Evolutionary conservation across 768 basidiomycete species (phyloP).

Genomic region (Pleurotus sapidus): DNA sequence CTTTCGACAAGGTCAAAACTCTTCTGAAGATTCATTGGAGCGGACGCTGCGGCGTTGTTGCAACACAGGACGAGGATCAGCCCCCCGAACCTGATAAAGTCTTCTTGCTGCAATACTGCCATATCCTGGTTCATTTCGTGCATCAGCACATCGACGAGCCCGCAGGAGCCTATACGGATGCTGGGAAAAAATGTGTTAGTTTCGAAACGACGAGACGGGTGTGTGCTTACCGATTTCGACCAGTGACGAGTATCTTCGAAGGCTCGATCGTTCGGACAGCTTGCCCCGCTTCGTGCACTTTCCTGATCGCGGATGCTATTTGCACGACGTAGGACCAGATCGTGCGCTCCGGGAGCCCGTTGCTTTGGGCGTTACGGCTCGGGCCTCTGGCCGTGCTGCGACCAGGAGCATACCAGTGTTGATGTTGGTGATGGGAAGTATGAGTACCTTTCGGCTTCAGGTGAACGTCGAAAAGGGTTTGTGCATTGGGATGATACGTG

Average conservation of each 20-base stretch:
- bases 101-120: conserved; percentile 68
- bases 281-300: conserved; percentile 76
- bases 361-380: conserved; percentile 1
- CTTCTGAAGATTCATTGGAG: conserved; percentile 62
- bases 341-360: conserved; percentile 65
- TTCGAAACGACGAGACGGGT: background rate
- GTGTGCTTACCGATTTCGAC: conserved; percentile 71
- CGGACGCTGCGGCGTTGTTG: conserved; percentile 57
- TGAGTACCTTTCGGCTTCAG: conserved; percentile 52
- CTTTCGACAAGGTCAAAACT: conserved; percentile 72
- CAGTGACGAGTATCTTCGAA: conserved; percentile 84
- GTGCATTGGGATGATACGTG: conserved; percentile 81
- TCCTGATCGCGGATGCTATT: conserved; percentile 82
- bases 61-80: conserved; percentile 81
- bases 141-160: conserved; percentile 81
- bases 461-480: conserved; percentile 79
- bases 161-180: conserved; percentile 83
- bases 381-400: background rate
- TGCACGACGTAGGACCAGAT: conserved; percentile 95
- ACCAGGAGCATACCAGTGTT: conserved; percentile 7
- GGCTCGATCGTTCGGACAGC: conserved; percentile 83
- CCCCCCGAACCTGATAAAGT: conserved; percentile 82
- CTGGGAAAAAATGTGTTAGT: conserved; percentile 35
- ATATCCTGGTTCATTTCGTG: conserved; percentile 69
- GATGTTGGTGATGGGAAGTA: conserved; percentile 27